Evolutionary conservation across 345 rosid species (phyloP), one percentile per base, ranked within the genome.

Genomic region (Acer yangbiense): DNA sequence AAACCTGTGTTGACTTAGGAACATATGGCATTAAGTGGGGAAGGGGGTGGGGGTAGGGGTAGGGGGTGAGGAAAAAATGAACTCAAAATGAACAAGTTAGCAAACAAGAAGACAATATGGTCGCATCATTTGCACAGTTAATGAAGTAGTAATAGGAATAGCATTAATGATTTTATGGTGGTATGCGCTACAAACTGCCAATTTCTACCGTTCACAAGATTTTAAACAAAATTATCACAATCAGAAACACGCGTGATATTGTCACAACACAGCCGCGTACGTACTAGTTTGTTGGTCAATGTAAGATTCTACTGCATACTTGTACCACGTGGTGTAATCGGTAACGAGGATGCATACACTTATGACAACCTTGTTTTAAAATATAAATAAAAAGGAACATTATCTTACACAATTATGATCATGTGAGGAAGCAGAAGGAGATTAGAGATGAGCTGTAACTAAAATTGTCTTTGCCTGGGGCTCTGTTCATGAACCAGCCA

Each of bases 381-480:
- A 52, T 13, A 52, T 52, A 7, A 44, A 41, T 6, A 41, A 6
- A 41, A 6, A 41, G 6, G 6, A 41, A 23, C 25, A 23, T 23
- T 7, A 50, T 41, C 20, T 62, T 50, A 13, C 75, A 72, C 65
- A 58, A 20, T 68, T 63, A n/a, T 27, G 29, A 27, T 50, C 79
- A 65, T 65, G 71, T 46, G 76, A 10, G 29, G 29, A 27, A 27
- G 29, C 29, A 27, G 71, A 65, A 67, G 25, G 69, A 66, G 66
- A 78, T 72, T 57, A 17, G 78, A 69, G 60, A 79, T 83, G 82
- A 86, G 85, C 83, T 83, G 88, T 77, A 68, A 60, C 48, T 52
- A 23, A 23, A 7, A 21, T 55, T 68, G 54, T 83, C 68, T 71
- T 69, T 63, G 63, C 69, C 29, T n/a, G 69, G 63, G 9, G 9